These are phyloP conservation scores for Euryodendron excelsum DNA, from an alignment of 148 eudicot genomes.

Conservation along the genomic window DNA sequence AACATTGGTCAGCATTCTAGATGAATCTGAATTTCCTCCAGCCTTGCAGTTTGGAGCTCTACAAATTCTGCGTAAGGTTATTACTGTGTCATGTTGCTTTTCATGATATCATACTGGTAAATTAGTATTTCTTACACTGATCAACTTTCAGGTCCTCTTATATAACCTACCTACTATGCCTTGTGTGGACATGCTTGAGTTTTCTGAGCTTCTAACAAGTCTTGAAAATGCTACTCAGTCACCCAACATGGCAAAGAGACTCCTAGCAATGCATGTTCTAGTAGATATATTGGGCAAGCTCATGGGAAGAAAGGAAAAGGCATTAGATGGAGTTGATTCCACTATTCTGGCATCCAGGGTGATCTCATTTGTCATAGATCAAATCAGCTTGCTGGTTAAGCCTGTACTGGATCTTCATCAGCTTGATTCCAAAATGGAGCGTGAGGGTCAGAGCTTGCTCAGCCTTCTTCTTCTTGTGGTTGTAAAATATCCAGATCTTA, in stretches of 20 bases:
- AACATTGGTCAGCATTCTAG: constrained; percentile 39
- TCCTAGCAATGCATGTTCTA: constrained; percentile 46
- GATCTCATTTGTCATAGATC: constrained; percentile 44
- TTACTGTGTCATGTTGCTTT: constrained; percentile 9
- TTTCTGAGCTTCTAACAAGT: constrained; percentile 36
- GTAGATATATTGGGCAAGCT: constrained; percentile 46
- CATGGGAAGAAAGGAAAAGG: constrained; percentile 31
- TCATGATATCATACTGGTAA: not conserved
- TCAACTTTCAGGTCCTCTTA: constrained; percentile 51
- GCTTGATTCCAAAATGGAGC: constrained; percentile 36
- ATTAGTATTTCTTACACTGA: constrained; percentile 6
- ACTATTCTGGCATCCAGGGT: constrained; percentile 32
- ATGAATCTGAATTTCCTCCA: constrained; percentile 45
- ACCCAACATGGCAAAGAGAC: constrained; percentile 44
- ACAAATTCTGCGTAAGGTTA: constrained; percentile 57
- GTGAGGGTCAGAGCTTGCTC: constrained; percentile 45
- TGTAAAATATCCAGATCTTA: constrained; percentile 38
- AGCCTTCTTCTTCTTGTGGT: constrained; percentile 38
- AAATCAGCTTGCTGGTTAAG: constrained; percentile 36
- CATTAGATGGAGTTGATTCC: constrained; percentile 32
- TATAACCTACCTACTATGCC: constrained; percentile 32
- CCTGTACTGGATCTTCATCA: constrained; percentile 24
- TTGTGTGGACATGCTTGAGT: constrained; percentile 33
- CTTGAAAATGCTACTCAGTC: constrained; percentile 43
- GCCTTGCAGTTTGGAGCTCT: constrained; percentile 52